A percentile compares a stretch with the other conserved stretches of the same genome.
Evolutionary conservation across 495 filamentous ascomycete genomes (phyloP).

Genomic region (Penicillium mononematosum): DNA sequence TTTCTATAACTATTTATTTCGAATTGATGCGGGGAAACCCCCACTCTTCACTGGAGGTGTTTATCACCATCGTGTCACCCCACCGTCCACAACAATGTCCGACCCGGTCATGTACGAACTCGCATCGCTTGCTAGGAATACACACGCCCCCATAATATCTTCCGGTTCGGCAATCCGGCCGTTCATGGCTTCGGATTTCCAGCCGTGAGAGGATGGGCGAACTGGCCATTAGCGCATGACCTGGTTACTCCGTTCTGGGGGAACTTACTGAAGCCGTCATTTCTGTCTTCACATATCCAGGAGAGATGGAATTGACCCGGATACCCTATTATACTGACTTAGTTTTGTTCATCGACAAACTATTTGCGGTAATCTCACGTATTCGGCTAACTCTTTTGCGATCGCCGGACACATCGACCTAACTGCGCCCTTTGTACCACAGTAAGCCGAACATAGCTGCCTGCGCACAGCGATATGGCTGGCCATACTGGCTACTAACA

Average conservation of each 20-base stretch:
- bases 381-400: too few relatives aligned
- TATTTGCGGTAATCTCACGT: too few relatives aligned
- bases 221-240: constrained; percentile 62
- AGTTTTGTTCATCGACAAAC: too few relatives aligned
- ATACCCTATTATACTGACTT: constrained; percentile 27
- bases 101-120: constrained; percentile 78
- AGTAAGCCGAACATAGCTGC: too few relatives aligned
- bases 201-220: constrained; percentile 67
- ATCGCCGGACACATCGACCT: too few relatives aligned
- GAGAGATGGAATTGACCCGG: constrained; percentile 47
- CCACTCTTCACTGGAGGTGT: too few relatives aligned
- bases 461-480: too few relatives aligned
- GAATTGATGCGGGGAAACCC: too few relatives aligned
- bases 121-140: constrained; percentile 78
- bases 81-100: constrained; percentile 58
- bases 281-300: constrained; percentile 48
- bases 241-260: constrained; percentile 16
- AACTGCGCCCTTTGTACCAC: too few relatives aligned
- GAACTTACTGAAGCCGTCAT: constrained; percentile 50
- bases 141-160: constrained; percentile 77
- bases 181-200: constrained; percentile 73
- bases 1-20: too few relatives aligned
- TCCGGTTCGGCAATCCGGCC: constrained; percentile 70
- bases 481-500: too few relatives aligned
- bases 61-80: constrained; percentile 14